These are phyloP conservation scores for Coemansia guatemalensis DNA, from an alignment of 192 early-diverging fungal species.

Conservation along the genomic window DNA sequence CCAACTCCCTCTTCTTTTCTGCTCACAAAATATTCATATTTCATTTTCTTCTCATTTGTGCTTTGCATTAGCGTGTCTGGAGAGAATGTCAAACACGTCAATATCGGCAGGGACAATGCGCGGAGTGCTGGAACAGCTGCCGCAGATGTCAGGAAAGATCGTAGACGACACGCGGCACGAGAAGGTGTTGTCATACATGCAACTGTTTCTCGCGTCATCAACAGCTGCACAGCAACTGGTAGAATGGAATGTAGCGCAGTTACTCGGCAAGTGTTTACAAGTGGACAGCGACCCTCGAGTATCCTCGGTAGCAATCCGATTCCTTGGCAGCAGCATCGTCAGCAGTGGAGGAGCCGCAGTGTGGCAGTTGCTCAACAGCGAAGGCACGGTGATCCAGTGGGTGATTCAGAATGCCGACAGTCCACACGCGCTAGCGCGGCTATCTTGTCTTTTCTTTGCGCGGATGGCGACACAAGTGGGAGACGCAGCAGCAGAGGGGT, in stretches of 20 bases:
- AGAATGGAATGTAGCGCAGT: conserved; percentile 15
- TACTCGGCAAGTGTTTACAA: conserved; percentile 16
- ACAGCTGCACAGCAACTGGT: conserved; percentile 12
- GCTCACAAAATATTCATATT: neutral
- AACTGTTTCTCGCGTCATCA: conserved; percentile 26
- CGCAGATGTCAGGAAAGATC: conserved; percentile 66
- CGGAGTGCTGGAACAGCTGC: conserved; percentile 59
- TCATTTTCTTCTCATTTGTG: neutral
- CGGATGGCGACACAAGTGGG: conserved; percentile 14
- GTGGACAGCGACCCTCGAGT: conserved; percentile 33
- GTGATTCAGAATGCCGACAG: conserved; percentile 29
- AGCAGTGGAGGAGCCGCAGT: no score
- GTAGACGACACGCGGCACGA: conserved; percentile 77
- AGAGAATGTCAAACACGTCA: conserved; percentile 33
- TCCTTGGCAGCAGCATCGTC: conserved; percentile 25
- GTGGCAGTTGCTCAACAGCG: neutral
- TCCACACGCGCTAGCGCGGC: conserved; percentile 37
- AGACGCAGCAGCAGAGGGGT: neutral
- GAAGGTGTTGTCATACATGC: conserved; percentile 69
- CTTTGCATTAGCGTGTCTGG: neutral
- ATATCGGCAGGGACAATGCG: conserved; percentile 40
- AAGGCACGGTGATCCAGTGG: conserved; percentile 15
- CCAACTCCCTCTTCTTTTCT: neutral
- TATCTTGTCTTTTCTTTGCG: conserved; percentile 35
- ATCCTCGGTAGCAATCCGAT: conserved; percentile 39